Evolutionary conservation across 2,329 filamentous ascomycete species (phyloP), one percentile per base, ranked within the genome.

Genomic region (Tolypocladium endophyticum): DNA sequence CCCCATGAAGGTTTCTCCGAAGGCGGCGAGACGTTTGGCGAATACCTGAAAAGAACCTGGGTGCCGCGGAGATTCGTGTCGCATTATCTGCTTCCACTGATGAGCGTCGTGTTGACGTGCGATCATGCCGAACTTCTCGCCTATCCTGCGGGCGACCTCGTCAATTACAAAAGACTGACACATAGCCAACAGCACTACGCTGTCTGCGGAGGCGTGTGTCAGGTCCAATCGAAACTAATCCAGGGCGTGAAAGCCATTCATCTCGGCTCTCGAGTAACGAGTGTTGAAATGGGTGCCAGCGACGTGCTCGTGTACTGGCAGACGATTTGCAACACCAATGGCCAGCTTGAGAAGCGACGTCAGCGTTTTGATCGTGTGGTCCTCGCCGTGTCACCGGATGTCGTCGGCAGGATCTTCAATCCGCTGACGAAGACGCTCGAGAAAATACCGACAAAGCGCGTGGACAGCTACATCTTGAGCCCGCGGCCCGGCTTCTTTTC

Each of bases 31-130:
- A 75, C 79, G 0, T 63, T 85, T 0, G 73, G 67, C 20, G 69
- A 77, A 41, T 86, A 85, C 61, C 64, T 81, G 7, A 59, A 68
- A n/a, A 72, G 82, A n/a, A 80, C 81, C 5, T 69, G 73, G 56
- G 66, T 83, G 1, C 81, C 82, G 0, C 69, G 67, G 7, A 74
- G 75, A 35, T 84, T 81, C 59, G 65, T 73, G 4, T 68, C 71
- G 3, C 74, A 76, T 39, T 85, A 85, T 64, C 66, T 86, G 9
- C 69, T 85, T 0, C 83, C 83, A 0, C 70, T 84, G 6, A 73
- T 86, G 45, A 79, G 81, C 56, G 77, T 77, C 60, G 79, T 84
- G 8, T 77, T 77, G 4, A 85, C 81, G 1, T 85, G 81, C 64
- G 74, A 80, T 0, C 82, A 84, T 58, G 69, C 73, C 2, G 73